Evolutionary conservation across 2,329 filamentous ascomycete genomes (phyloP), one percentile per base, ranked within the genome.

Genomic region (Reticulascus tulasneorum): DNA sequence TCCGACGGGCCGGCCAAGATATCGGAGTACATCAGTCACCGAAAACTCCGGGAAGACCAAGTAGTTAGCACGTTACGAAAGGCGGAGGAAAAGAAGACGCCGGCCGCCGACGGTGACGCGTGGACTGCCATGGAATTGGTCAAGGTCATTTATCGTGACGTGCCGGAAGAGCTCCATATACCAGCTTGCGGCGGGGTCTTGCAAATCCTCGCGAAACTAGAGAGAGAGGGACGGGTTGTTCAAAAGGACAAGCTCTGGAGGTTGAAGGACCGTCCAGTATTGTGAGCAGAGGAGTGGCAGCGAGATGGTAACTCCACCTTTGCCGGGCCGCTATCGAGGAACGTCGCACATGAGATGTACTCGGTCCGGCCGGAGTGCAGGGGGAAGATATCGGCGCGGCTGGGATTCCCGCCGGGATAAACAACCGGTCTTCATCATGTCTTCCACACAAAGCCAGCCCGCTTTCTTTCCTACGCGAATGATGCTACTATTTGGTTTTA

Each of bases 91-190:
- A n/a, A n/a, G n/a, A n/a, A n/a, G n/a, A 37, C 22, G 10, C 20
- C 17, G 18, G 24, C 45, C 17, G 29, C 29, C 2, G 23, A 39
- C 12, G 33, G 27, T 19, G 58, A 63, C 39, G 57, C 60, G 1
- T 88, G 84, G 85, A 77, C 75, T 7, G 72, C 79, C 8, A 82
- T 88, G 74, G 86, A 91, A 40, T 69, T 97, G 45, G 91, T 96
- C n/a, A 86, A 84, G 59, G 67, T 85, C 21, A 87, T 98, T 22
- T 98, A 98, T 58, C 74, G 72, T 35, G 81, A 87, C 50, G 82
- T 94, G 16, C 82, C 86, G 0, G 79, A 85, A 56, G 78, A 72
- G 51, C 66, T 97, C 47, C 85, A 90, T 59, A 55, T 72, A 9
- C 82, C 90, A 8, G 93, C 93, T 0, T 79, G 86, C 44, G 71